Percentiles rank a stretch among this genome's conserved stretches.
These are phyloP conservation scores for Talaromyces sp. DNA, from an alignment of 2,329 filamentous ascomycete species.

Conservation along the genomic window DNA sequence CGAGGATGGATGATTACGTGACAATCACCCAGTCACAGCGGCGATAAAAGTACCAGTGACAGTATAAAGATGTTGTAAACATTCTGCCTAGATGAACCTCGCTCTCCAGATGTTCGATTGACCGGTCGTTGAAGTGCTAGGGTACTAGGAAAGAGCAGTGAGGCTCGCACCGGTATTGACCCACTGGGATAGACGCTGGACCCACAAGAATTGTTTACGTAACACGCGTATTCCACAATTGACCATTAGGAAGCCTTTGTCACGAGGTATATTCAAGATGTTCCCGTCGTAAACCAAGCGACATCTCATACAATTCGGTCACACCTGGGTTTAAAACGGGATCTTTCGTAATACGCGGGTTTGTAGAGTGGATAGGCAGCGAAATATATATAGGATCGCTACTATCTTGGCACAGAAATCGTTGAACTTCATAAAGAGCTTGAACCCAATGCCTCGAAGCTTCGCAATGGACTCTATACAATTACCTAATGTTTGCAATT, in stretches of 20 bases:
- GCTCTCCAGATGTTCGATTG: no score
- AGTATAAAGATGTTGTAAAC: neutral
- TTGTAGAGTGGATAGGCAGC: neutral
- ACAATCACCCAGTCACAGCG: neutral
- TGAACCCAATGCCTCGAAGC: neutral
- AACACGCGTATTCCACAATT: slow-evolving; percentile 5
- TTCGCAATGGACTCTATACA: neutral
- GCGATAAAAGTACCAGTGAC: neutral
- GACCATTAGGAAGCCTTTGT: neutral
- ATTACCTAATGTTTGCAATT: neutral
- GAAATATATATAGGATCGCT: neutral
- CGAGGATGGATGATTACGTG: neutral
- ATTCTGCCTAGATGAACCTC: neutral
- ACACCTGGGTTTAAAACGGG: neutral
- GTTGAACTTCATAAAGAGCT: neutral
- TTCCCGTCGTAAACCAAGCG: neutral
- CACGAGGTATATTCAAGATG: neutral
- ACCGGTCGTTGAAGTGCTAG: neutral
- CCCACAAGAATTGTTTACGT: neutral
- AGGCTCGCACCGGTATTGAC: neutral
- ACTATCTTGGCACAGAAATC: neutral
- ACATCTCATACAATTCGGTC: neutral
- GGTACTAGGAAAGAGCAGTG: neutral
- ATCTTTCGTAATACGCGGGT: neutral
- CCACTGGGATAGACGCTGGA: neutral